phyloP scores from a whole-genome alignment of 495 filamentous ascomycete genomes.

The Podospora didyma region DNA sequence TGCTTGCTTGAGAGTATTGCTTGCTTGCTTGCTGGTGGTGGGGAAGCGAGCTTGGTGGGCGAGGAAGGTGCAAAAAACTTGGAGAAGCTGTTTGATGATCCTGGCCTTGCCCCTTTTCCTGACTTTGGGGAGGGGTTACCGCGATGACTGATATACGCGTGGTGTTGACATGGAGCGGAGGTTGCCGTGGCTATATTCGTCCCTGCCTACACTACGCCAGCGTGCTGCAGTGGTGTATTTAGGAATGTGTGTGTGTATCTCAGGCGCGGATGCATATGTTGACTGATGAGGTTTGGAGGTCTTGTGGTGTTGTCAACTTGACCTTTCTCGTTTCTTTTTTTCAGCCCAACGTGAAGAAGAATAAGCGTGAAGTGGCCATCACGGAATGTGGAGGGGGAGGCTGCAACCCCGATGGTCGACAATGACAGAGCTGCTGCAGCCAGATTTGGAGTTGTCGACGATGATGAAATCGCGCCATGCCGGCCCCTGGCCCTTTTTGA shows the following conservation, averaged over 20 bases:
- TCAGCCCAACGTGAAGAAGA: not conserved
- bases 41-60: too few species aligned
- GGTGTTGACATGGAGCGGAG: not conserved
- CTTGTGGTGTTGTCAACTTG: not conserved
- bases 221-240: not conserved
- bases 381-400: too few species aligned
- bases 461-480: not conserved
- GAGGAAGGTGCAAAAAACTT: too few species aligned
- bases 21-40: too few species aligned
- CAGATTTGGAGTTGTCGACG: not conserved
- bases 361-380: not conserved
- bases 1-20: too few species aligned
- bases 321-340: not conserved
- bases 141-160: not conserved
- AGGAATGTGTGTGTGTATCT: not conserved
- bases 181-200: slow-evolving; percentile 1
- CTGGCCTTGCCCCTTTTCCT: not conserved
- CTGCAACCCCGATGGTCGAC: too few species aligned
- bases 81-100: not conserved
- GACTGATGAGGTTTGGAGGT: not conserved
- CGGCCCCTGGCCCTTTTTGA: not conserved
- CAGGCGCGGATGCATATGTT: not conserved
- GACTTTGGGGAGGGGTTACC: not conserved
- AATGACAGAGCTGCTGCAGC: not conserved
- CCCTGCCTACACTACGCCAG: not conserved